Evolutionary conservation across 1,284 basidiomycete genomes (phyloP).

Genomic region (Tilletia caries): DNA sequence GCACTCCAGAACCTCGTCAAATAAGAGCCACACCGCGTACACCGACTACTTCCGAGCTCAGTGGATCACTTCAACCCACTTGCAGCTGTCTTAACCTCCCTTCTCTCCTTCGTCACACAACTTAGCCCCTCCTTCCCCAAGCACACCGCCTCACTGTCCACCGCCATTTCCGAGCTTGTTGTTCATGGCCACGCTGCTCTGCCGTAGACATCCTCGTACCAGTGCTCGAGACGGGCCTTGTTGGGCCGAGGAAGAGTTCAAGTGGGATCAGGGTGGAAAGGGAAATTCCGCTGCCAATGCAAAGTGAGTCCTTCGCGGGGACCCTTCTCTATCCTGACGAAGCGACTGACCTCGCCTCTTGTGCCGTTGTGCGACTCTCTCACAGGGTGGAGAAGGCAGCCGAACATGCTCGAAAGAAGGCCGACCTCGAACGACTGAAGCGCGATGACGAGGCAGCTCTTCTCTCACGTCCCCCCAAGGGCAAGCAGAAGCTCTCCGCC

Average conservation of each 20-base stretch:
- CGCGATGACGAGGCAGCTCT: conserved; percentile 78
- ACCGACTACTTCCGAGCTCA: conserved; percentile 97
- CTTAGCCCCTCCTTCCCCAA: conserved; percentile 55
- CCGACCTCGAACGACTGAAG: conserved; percentile 57
- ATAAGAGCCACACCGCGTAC: conserved; percentile 82
- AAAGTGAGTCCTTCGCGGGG: conserved; percentile 57
- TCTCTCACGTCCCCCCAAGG: conserved; percentile 46
- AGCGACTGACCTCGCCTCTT: background rate
- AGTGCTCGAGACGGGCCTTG: no score
- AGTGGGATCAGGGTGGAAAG: conserved; percentile 69
- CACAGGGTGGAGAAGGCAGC: conserved; percentile 60
- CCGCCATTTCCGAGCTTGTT: conserved; percentile 41
- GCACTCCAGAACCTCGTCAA: conserved; percentile 89
- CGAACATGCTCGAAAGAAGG: conserved; percentile 57
- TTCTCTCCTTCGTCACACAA: conserved; percentile 58
- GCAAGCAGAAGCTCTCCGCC: conserved; percentile 4
- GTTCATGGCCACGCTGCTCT: conserved; percentile 46
- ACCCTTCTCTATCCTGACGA: background rate
- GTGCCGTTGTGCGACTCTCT: background rate
- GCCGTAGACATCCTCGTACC: no score
- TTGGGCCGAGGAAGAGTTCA: conserved; percentile 67
- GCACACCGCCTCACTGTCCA: conserved; percentile 37
- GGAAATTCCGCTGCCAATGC: conserved; percentile 70
- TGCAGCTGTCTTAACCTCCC: conserved; percentile 69
- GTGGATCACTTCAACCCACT: conserved; percentile 91